These are phyloP conservation scores for Populus davidiana DNA, from an alignment of 345 rosid genomes.

Conservation along the genomic window DNA sequence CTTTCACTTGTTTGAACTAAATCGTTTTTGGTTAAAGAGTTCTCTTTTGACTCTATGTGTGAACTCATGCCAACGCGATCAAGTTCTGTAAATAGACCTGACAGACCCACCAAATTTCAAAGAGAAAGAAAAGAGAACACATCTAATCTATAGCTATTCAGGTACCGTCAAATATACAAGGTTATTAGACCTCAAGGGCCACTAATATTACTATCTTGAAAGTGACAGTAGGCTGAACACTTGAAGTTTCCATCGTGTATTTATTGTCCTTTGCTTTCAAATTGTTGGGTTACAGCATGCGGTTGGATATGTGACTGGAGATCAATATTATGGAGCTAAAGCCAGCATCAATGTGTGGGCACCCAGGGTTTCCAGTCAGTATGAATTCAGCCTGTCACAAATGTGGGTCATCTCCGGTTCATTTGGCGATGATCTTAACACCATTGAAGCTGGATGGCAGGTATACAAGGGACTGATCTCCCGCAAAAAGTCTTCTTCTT, in stretches of 20 bases:
- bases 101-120: not conserved
- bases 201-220: not conserved
- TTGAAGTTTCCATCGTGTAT: not conserved
- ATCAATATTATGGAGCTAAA: conserved; percentile 88
- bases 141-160: not conserved
- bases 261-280: not conserved
- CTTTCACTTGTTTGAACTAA: conserved; percentile 13
- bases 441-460: conserved; percentile 99
- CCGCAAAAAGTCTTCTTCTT: not conserved
- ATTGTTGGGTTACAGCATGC: conserved; percentile 65
- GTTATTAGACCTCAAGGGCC: not conserved
- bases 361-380: conserved; percentile 67
- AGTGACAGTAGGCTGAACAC: not conserved
- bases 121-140: not conserved
- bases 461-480: conserved; percentile 24
- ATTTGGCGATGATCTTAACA: conserved; percentile 84
- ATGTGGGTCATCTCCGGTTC: conserved; percentile 97
- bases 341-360: conserved; percentile 97
- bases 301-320: conserved; percentile 84
- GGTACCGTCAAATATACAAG: not conserved
- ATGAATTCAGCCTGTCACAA: conserved; percentile 92
- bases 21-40: not conserved
- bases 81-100: not conserved
- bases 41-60: not conserved
- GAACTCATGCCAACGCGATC: not conserved